Evolutionary conservation across 2,329 filamentous ascomycete genomes (phyloP), one percentile per base, ranked within the genome.

Genomic region (Mollisia scopiformis): DNA sequence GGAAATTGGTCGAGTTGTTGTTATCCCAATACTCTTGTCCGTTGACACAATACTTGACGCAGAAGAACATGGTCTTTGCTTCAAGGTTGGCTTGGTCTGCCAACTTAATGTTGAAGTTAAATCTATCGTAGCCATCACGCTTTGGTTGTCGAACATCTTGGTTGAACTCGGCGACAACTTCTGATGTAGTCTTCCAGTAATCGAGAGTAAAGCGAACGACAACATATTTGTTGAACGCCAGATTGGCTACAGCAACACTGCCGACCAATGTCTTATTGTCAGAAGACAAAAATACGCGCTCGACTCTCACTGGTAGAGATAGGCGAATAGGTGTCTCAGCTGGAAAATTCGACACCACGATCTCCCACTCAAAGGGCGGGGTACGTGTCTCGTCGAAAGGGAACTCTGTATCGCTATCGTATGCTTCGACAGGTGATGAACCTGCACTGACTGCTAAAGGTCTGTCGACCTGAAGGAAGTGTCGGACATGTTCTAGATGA

Each of bases 101-200:
- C 60, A 99, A 78, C 80, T 93, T 94, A 80, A 99, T 96, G 75
- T 87, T 92, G 77, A 99, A 99, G 72, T 88, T 91, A 79, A 99
- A 99, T 39, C 92, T 87, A 75, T 99, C 95, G 69, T 89, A 89
- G 51, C 89, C 87, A 68, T 89, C 82, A 3, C 79, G 80, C 43
- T 89, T 85, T 67, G 85, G 85, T 28, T 86, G 86, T 46, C 87
- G 86, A 49, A 94, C 84, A 76, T 95, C 91, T 63, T 91, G 86
- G 74, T 88, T 89, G 78, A 86, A 99, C 70, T 97, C 93, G n/a
- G 92, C 94, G 37, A 84, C 83, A 1, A 98, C 90, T 74, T 99
- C 95, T 0, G 95, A 99, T 0, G 93, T 96, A 0, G 95, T 99
- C 82, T 96, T 97, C 95, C 95, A 99, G 78, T 96, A 95, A 75